Evolutionary conservation across 768 basidiomycete species (phyloP).

Genomic region (Tulasnella sp.): DNA sequence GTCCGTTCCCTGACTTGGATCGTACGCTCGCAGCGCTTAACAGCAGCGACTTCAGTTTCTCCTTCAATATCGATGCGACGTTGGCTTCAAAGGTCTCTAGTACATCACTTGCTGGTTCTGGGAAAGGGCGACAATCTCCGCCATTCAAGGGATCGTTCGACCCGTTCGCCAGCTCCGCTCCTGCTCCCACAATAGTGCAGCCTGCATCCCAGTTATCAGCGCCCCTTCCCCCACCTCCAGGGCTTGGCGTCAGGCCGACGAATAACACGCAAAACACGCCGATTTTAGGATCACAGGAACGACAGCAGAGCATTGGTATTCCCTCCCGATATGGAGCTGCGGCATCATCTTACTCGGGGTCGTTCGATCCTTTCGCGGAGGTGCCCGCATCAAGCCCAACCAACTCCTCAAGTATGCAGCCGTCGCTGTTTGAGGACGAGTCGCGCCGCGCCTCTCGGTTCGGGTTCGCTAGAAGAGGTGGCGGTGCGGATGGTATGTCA

Average conservation of each 20-base stretch:
- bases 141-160: slow-evolving; percentile 6
- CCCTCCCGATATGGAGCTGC: too few species aligned
- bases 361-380: slow-evolving; percentile 20
- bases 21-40: slow-evolving; percentile 65
- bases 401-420: not conserved
- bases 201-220: not conserved
- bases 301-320: too few species aligned
- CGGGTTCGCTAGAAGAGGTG: slow-evolving; percentile 18
- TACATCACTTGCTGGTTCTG: not conserved
- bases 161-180: slow-evolving; percentile 30
- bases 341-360: slow-evolving; percentile 16
- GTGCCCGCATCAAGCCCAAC: not conserved
- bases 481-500: not conserved
- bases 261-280: slow-evolving; percentile 7
- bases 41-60: slow-evolving; percentile 58
- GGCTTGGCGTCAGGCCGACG: slow-evolving; percentile 38
- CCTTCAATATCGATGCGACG: slow-evolving; percentile 77
- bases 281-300: too few species aligned
- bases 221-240: slow-evolving; percentile 42
- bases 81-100: slow-evolving; percentile 32
- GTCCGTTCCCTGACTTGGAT: slow-evolving; percentile 82
- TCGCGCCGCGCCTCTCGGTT: slow-evolving; percentile 18
- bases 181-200: not conserved
- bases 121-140: slow-evolving; percentile 14
- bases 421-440: slow-evolving; percentile 14